Evolutionary conservation across 352 stramenopile species (phyloP).

Genomic region (Stephanocyclus meneghinianus): DNA sequence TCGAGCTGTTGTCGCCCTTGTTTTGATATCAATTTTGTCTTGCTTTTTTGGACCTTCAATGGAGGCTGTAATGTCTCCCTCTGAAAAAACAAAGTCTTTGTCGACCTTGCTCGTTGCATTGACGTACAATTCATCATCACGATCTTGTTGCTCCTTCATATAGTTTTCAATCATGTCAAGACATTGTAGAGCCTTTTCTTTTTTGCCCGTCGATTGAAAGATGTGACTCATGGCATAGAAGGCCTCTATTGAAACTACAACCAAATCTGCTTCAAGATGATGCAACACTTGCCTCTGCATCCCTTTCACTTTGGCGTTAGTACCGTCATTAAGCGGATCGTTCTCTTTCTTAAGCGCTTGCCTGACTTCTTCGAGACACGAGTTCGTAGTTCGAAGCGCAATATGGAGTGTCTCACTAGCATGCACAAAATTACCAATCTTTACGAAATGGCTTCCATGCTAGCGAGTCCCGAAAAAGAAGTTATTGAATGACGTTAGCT

Average conservation of each 20-base stretch:
- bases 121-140: conserved; percentile 33
- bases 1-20: conserved; percentile 20
- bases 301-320: conserved; percentile 19
- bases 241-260: conserved; percentile 47
- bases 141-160: conserved; percentile 38
- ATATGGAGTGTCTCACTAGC: conserved; percentile 38
- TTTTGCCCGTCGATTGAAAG: conserved; percentile 25
- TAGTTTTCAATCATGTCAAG: conserved; percentile 45
- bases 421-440: conserved; percentile 27
- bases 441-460: conserved; percentile 44
- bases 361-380: conserved; percentile 37
- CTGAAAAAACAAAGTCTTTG: conserved; percentile 33
- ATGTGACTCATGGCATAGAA: conserved; percentile 42
- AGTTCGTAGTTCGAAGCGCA: conserved; percentile 40
- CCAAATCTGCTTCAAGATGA: conserved; percentile 45
- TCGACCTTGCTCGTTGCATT: conserved; percentile 35
- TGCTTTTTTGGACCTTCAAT: conserved; percentile 28
- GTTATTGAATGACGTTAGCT: background rate
- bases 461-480: background rate
- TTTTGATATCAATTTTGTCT: conserved; percentile 46
- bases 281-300: conserved; percentile 40
- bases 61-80: conserved; percentile 9
- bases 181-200: conserved; percentile 35
- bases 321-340: conserved; percentile 3
- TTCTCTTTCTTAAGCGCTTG: conserved; percentile 8